phyloP scores from a whole-genome alignment of 768 basidiomycete genomes.

The Podaxis rugospora region DNA sequence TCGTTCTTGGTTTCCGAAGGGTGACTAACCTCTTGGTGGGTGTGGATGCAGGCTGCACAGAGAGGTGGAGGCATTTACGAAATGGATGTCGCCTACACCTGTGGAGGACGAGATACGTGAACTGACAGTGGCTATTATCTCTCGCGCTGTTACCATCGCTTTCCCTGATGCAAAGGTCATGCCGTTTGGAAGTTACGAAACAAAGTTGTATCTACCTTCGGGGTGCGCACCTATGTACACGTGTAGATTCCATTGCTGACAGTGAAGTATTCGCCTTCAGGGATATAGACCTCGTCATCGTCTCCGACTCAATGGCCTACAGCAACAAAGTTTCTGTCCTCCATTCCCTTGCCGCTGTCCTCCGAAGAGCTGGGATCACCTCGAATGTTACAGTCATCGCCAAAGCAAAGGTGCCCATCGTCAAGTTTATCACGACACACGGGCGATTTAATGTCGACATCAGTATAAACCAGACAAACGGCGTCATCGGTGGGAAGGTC shows the following conservation, averaged over 20 bases:
- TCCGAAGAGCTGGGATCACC: slow-evolving; percentile 74
- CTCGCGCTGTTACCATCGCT: slow-evolving; percentile 51
- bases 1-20: neutral
- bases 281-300: slow-evolving; percentile 92
- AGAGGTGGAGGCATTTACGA: slow-evolving; percentile 85
- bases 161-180: slow-evolving; percentile 80
- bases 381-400: slow-evolving; percentile 79
- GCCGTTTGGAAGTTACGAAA: slow-evolving; percentile 92
- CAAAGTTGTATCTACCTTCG: slow-evolving; percentile 87
- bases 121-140: slow-evolving; percentile 66
- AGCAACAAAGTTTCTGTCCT: slow-evolving; percentile 67
- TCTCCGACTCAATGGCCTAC: slow-evolving; percentile 72
- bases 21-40: slow-evolving; percentile 9
- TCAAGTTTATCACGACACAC: slow-evolving; percentile 86
- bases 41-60: slow-evolving; percentile 60
- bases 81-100: slow-evolving; percentile 83
- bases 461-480: slow-evolving; percentile 88
- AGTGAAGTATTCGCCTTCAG: slow-evolving; percentile 35
- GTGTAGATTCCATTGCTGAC: slow-evolving; percentile 14
- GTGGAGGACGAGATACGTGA: slow-evolving; percentile 83
- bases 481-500: slow-evolving; percentile 71
- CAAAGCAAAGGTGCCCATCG: slow-evolving; percentile 93
- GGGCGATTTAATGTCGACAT: slow-evolving; percentile 90
- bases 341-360: slow-evolving; percentile 69
- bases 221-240: slow-evolving; percentile 55